A percentile compares a stretch with the other conserved stretches of the same genome.
Conservation (phyloP, 73 alveolate genomes). For the Loxodes magnus region DNA sequence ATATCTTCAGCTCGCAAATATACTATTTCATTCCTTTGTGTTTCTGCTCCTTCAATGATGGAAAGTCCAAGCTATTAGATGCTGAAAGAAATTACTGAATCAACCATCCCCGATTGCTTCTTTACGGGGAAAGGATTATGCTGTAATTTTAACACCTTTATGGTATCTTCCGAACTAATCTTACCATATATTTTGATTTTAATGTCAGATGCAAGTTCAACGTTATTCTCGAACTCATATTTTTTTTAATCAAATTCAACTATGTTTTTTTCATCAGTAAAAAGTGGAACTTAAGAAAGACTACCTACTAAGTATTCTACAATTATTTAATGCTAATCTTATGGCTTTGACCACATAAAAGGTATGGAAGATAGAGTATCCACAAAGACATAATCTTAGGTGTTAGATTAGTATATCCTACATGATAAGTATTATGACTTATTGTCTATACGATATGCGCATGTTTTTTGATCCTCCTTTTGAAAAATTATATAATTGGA, state of each 20-base stretch:
- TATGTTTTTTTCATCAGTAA: not conserved
- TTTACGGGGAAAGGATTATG: no score
- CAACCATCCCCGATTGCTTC: no score
- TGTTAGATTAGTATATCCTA: not conserved
- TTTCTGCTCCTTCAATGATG: no score
- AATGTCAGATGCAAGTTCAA: not conserved
- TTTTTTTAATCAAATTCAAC: not conserved
- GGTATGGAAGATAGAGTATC: not conserved
- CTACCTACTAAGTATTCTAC: not conserved
- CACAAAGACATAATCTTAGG: not conserved
- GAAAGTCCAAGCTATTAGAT: no score
- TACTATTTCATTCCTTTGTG: no score
- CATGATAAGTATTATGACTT: not conserved
- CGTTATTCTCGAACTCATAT: not conserved
- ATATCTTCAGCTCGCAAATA: no score
- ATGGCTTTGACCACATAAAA: constrained; percentile 3
- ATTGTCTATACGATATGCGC: constrained; percentile 4
- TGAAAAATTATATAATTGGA: not conserved
- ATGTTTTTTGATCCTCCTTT: not conserved
- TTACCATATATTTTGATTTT: not conserved
- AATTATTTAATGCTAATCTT: not conserved
- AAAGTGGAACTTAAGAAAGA: not conserved
- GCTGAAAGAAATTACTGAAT: no score
- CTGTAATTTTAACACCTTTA: not conserved
- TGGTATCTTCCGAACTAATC: constrained; percentile 2